phyloP scores from a whole-genome alignment of 2,329 filamentous ascomycete genomes.

The Paecilomyces formosus region DNA sequence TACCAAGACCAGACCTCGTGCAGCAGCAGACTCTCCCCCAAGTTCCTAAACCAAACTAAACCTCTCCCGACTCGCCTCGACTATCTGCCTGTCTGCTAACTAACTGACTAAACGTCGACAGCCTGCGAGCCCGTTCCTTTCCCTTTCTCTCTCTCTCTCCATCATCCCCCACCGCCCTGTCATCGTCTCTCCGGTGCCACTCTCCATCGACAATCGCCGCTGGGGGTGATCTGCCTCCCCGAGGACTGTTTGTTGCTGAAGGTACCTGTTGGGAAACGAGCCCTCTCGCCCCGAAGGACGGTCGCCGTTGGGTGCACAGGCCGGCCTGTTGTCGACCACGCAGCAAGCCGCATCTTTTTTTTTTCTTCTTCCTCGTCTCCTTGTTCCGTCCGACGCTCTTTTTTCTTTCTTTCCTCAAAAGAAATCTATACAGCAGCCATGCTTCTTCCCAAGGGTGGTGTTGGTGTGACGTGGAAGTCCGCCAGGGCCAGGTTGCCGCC shows the following conservation, averaged over 20 bases:
- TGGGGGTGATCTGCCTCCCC: not conserved
- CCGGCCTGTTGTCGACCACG: not conserved
- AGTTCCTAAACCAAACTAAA: too few relatives aligned
- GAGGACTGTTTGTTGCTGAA: not conserved
- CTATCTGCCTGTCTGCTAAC: too few relatives aligned
- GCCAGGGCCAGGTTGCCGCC: slow-evolving; percentile 73
- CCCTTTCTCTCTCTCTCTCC: not conserved
- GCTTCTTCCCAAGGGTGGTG: slow-evolving; percentile 83
- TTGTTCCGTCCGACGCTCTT: not conserved
- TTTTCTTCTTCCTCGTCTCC: slow-evolving; percentile 3
- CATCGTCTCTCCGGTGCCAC: not conserved
- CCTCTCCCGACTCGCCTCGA: too few relatives aligned
- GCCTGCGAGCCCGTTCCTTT: not conserved
- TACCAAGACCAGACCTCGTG: too few relatives aligned
- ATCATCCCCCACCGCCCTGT: not conserved
- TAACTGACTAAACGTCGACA: not conserved
- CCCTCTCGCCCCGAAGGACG: not conserved
- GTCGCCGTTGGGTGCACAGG: not conserved
- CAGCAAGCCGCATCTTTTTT: not conserved
- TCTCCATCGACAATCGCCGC: not conserved
- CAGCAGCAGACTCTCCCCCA: not conserved
- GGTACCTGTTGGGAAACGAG: not conserved
- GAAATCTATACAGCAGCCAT: slow-evolving; percentile 42
- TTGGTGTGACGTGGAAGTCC: slow-evolving; percentile 88
- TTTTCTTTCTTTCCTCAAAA: too few relatives aligned